Evolutionary conservation across 768 basidiomycete species (phyloP).

Genomic region (Galerina sulciceps): DNA sequence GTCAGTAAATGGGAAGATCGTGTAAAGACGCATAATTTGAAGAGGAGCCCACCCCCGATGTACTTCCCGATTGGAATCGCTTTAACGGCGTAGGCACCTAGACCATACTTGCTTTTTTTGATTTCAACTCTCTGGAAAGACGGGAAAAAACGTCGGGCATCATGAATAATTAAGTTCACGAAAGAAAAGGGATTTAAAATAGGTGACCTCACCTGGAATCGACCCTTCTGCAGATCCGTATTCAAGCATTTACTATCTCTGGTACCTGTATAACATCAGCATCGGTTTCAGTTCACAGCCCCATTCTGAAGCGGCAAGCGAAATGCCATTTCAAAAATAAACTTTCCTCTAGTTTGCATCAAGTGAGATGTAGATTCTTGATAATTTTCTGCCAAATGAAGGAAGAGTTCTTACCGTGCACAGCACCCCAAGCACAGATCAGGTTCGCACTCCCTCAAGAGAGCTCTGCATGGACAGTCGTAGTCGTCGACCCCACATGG

Average conservation of each 20-base stretch:
- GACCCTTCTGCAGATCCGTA: constrained; percentile 23
- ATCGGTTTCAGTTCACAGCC: too few species aligned
- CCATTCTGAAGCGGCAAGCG: too few species aligned
- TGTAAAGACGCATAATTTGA: too few species aligned
- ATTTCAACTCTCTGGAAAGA: constrained; percentile 19
- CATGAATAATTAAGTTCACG: constrained; percentile 32
- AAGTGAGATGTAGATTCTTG: too few species aligned
- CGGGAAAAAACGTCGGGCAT: not conserved
- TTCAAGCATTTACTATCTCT: constrained; percentile 18
- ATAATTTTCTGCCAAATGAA: constrained; percentile 5
- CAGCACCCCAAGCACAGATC: constrained; percentile 50
- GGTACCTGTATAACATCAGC: not conserved
- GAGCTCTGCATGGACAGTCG: constrained; percentile 40
- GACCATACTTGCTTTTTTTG: constrained; percentile 37
- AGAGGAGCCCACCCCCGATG: constrained; percentile 28
- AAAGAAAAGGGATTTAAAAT: not conserved
- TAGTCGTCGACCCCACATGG: constrained; percentile 20
- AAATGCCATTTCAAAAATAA: too few species aligned
- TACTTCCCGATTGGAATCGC: constrained; percentile 13
- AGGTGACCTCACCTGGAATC: constrained; percentile 16
- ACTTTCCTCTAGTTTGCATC: too few species aligned
- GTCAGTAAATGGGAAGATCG: not conserved
- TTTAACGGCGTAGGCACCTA: constrained; percentile 49
- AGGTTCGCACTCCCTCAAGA: constrained; percentile 54
- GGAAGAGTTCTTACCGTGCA: constrained; percentile 34